These are phyloP conservation scores for Backusella tuberculispora DNA, from an alignment of 192 early-diverging fungal genomes.

Conservation along the genomic window DNA sequence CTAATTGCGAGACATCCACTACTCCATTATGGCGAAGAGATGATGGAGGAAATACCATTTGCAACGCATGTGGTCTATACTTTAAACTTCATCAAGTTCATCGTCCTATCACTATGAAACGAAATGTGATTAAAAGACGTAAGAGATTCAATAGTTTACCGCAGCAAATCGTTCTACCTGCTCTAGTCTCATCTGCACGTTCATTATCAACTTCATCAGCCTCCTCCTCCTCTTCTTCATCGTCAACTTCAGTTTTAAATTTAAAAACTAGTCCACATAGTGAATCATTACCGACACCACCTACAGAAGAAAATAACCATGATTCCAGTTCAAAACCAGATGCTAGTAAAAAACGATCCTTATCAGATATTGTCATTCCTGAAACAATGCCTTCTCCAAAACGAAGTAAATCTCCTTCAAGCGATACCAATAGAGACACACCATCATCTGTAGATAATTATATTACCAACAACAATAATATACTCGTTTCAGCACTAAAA, in stretches of 20 bases:
- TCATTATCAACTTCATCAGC: background rate
- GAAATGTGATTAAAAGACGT: slow-evolving; percentile 74
- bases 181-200: background rate
- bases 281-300: background rate
- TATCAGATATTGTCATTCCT: background rate
- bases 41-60: slow-evolving; percentile 73
- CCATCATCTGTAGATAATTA: slow-evolving; percentile 2
- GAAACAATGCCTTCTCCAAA: background rate
- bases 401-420: background rate
- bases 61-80: slow-evolving; percentile 90
- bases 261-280: background rate
- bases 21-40: slow-evolving; percentile 85
- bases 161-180: background rate
- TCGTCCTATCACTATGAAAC: slow-evolving; percentile 82
- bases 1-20: slow-evolving; percentile 85
- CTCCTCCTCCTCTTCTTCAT: background rate
- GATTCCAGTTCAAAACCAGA: background rate
- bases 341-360: background rate
- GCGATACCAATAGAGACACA: background rate
- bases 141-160: slow-evolving; percentile 48
- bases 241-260: background rate
- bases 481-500: background rate
- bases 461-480: background rate
- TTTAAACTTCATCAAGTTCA: slow-evolving; percentile 82
- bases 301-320: background rate